These are phyloP conservation scores for Colletotrichum paranaense DNA, from an alignment of 2,329 filamentous ascomycete species.

Conservation along the genomic window DNA sequence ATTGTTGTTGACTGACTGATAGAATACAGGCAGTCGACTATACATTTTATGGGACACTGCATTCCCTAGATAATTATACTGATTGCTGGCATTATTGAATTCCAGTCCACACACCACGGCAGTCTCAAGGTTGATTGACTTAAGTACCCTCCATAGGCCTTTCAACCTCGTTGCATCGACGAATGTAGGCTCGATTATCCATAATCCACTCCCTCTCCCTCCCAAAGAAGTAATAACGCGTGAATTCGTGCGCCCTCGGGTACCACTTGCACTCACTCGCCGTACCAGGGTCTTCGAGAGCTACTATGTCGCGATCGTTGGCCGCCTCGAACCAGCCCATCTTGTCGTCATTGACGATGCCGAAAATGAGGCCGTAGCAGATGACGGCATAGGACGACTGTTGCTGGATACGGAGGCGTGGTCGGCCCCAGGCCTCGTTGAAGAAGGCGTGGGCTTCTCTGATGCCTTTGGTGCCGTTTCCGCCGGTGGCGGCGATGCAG, in stretches of 20 bases:
- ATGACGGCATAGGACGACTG: not conserved
- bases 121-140: too few species aligned
- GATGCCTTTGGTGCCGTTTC: not conserved
- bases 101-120: too few species aligned
- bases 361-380: not conserved
- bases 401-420: not conserved
- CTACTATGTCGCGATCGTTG: not conserved
- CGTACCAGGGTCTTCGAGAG: not conserved
- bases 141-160: too few species aligned
- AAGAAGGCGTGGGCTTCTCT: not conserved
- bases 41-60: not conserved
- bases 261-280: not conserved
- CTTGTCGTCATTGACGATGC: not conserved
- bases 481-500: not conserved
- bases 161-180: not conserved
- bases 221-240: not conserved
- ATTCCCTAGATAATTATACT: too few species aligned
- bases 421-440: not conserved
- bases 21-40: not conserved
- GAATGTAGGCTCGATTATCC: not conserved
- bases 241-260: not conserved
- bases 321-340: not conserved
- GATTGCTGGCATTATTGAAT: too few species aligned
- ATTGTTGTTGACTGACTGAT: not conserved
- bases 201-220: not conserved